These are phyloP conservation scores for Iris macrosiphon DNA, from an alignment of 106 monocot species.

Conservation along the genomic window DNA sequence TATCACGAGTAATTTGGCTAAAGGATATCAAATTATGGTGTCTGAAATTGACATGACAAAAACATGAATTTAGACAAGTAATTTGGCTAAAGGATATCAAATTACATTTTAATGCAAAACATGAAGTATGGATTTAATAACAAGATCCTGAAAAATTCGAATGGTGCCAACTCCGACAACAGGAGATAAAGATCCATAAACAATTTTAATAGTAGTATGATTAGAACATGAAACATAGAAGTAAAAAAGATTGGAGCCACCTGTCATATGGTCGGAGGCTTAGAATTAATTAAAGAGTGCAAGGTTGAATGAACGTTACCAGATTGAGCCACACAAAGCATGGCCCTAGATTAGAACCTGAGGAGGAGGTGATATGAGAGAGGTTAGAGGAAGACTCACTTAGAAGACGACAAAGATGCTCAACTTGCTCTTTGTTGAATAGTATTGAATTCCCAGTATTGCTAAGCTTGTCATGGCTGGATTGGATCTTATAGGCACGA, in stretches of 20 bases:
- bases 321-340: no score
- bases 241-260: background rate
- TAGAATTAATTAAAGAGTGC: background rate
- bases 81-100: background rate
- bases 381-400: background rate
- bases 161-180: background rate
- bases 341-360: no score
- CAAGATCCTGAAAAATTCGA: background rate
- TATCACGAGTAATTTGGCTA: no score
- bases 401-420: background rate
- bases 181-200: background rate
- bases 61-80: background rate
- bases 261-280: background rate
- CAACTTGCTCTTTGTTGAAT: background rate
- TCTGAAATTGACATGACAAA: background rate
- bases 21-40: background rate
- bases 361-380: no score
- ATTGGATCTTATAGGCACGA: background rate
- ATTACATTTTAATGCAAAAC: background rate
- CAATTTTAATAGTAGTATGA: no score
- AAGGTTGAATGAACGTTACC: background rate
- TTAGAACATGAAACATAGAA: background rate
- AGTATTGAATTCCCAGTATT: no score
- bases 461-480: background rate
- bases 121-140: background rate